Percentiles rank a stretch among this genome's conserved stretches.
Conservation (phyloP, 2,329 filamentous ascomycete genomes). For the Chaetomiaceae sp. region DNA sequence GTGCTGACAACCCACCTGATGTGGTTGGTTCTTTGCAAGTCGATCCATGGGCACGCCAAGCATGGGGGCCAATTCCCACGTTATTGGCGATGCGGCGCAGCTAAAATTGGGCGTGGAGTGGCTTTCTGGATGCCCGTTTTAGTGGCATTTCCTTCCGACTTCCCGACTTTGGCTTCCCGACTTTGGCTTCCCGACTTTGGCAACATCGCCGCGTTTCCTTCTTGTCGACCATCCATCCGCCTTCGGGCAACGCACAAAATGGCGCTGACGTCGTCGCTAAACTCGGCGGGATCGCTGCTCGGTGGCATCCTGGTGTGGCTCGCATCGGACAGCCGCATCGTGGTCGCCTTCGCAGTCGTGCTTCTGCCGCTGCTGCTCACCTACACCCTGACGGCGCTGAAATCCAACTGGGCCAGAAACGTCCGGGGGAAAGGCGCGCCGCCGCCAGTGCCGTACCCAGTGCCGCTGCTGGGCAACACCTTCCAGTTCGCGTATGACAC, state of each 20-base stretch:
- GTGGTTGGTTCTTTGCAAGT: too few species aligned
- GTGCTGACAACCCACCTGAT: too few species aligned
- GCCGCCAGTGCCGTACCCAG: slow-evolving; percentile 11
- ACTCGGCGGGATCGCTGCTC: neutral
- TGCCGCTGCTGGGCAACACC: slow-evolving; percentile 13
- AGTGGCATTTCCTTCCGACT: too few species aligned
- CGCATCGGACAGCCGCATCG: neutral
- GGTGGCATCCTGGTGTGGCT: neutral
- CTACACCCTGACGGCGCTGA: slow-evolving; percentile 6
- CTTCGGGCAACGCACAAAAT: neutral
- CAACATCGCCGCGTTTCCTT: too few species aligned
- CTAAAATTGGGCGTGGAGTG: too few species aligned
- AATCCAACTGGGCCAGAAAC: slow-evolving; percentile 1
- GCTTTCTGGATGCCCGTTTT: too few species aligned
- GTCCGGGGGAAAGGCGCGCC: slow-evolving; percentile 2
- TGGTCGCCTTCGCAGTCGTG: neutral
- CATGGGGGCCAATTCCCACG: too few species aligned
- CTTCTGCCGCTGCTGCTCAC: slow-evolving; percentile 14
- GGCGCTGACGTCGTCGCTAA: neutral
- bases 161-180: too few species aligned
- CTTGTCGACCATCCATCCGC: too few species aligned
- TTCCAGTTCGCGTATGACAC: slow-evolving; percentile 14
- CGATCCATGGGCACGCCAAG: too few species aligned
- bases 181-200: too few species aligned
- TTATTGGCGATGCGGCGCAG: too few species aligned